These are phyloP conservation scores for Pulveroboletus sp. DNA, from an alignment of 768 basidiomycete genomes.

Conservation along the genomic window DNA sequence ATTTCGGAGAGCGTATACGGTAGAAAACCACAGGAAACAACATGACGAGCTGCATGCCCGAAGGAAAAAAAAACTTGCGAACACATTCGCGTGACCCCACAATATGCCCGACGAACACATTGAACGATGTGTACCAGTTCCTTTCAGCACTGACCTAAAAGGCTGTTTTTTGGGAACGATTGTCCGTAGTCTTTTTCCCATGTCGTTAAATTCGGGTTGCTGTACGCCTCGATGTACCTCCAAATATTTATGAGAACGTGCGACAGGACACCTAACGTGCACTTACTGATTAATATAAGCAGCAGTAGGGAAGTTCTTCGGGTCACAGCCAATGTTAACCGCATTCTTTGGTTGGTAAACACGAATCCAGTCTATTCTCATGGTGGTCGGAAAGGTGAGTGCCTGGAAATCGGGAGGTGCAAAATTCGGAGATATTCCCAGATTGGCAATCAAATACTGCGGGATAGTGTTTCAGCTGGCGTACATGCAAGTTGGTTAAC, in stretches of 20 bases:
- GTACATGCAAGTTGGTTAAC: background rate
- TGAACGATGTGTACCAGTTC: slow-evolving; percentile 3
- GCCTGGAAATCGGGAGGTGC: slow-evolving; percentile 65
- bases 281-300: slow-evolving; percentile 72
- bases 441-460: slow-evolving; percentile 79
- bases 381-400: slow-evolving; percentile 64
- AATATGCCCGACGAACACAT: slow-evolving; percentile 6
- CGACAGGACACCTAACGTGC: background rate
- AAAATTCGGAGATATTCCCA: slow-evolving; percentile 84
- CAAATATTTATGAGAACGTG: slow-evolving; percentile 2
- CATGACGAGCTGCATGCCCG: slow-evolving; percentile 9
- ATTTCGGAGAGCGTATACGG: slow-evolving; percentile 10
- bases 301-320: slow-evolving; percentile 69
- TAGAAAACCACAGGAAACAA: slow-evolving; percentile 21
- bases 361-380: slow-evolving; percentile 84
- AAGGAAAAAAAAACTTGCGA: slow-evolving; percentile 11
- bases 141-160: slow-evolving; percentile 53
- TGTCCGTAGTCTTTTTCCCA: slow-evolving; percentile 58
- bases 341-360: slow-evolving; percentile 76
- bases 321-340: slow-evolving; percentile 83
- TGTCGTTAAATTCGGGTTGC: slow-evolving; percentile 74
- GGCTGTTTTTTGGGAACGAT: slow-evolving; percentile 62
- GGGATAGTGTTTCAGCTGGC: background rate
- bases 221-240: slow-evolving; percentile 67
- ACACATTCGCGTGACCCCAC: slow-evolving; percentile 4